Percentiles rank a stretch among this genome's conserved stretches.
Evolutionary conservation across 2,329 filamentous ascomycete species (phyloP).

Genomic region (Xylariaceae sp.): DNA sequence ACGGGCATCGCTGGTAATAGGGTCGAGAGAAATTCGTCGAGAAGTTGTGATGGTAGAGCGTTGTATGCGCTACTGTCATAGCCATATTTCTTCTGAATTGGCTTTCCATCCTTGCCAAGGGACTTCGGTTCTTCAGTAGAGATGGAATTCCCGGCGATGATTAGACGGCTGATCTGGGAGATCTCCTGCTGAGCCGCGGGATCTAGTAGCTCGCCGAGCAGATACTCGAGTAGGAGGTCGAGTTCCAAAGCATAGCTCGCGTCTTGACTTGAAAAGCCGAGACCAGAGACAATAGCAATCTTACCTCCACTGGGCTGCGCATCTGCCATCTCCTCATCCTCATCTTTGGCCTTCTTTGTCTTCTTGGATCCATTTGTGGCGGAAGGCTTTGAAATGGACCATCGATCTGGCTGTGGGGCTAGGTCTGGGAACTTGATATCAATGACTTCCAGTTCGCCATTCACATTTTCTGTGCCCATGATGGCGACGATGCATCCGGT

Average conservation of each 20-base stretch:
- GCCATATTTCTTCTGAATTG: slow-evolving; percentile 75
- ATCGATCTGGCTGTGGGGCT: slow-evolving; percentile 75
- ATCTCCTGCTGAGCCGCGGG: slow-evolving; percentile 56
- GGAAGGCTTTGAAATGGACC: slow-evolving; percentile 61
- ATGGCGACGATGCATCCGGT: slow-evolving; percentile 94
- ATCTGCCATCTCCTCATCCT: slow-evolving; percentile 59
- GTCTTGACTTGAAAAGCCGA: slow-evolving; percentile 75
- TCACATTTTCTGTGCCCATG: slow-evolving; percentile 86
- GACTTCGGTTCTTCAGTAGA: slow-evolving; percentile 35
- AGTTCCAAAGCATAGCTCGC: slow-evolving; percentile 70
- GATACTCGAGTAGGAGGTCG: slow-evolving; percentile 78
- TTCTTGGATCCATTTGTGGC: slow-evolving; percentile 26
- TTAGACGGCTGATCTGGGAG: slow-evolving; percentile 73
- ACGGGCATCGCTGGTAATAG: slow-evolving; percentile 84
- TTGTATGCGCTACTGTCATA: slow-evolving; percentile 92
- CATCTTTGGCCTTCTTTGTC: slow-evolving; percentile 37
- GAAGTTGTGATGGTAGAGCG: slow-evolving; percentile 73
- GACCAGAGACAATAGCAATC: slow-evolving; percentile 83
- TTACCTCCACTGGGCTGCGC: slow-evolving; percentile 43
- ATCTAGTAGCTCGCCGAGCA: slow-evolving; percentile 76
- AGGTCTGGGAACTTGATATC: slow-evolving; percentile 88
- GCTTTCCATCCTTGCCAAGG: slow-evolving; percentile 39
- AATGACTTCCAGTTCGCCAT: slow-evolving; percentile 89
- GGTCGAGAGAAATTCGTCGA: slow-evolving; percentile 79
- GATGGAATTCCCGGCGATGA: slow-evolving; percentile 91